Conservation (phyloP, 768 basidiomycete genomes). For the Pulveroboletus ravenelii region DNA sequence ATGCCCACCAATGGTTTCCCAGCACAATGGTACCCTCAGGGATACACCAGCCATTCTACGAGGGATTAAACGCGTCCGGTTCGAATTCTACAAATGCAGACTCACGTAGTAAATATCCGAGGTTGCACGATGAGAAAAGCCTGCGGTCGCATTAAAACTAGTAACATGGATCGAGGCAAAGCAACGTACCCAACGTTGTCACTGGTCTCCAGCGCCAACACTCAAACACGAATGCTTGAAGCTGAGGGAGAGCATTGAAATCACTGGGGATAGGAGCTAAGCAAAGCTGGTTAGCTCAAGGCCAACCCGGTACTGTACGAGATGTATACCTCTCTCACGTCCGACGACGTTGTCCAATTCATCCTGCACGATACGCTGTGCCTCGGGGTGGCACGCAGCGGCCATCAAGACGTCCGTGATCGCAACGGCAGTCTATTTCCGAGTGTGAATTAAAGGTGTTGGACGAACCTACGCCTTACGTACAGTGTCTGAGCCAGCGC, state of each 20-base stretch:
- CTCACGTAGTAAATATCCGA: slow-evolving; percentile 60
- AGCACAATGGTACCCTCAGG: slow-evolving; percentile 35
- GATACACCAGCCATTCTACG: slow-evolving; percentile 33
- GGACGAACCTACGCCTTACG: not conserved
- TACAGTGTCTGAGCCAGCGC: slow-evolving; percentile 60
- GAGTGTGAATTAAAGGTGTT: not conserved
- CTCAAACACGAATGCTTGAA: slow-evolving; percentile 40
- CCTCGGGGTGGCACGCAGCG: slow-evolving; percentile 49
- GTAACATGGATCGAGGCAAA: not conserved
- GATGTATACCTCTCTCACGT: slow-evolving; percentile 28
- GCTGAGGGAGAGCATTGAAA: slow-evolving; percentile 31
- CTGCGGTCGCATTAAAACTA: slow-evolving; percentile 20
- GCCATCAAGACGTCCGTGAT: slow-evolving; percentile 56
- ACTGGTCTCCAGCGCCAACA: slow-evolving; percentile 41
- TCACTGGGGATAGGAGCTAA: slow-evolving; percentile 42
- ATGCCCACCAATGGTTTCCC: slow-evolving; percentile 33
- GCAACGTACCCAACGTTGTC: slow-evolving; percentile 26
- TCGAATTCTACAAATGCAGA: not conserved
- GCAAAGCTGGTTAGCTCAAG: not conserved
- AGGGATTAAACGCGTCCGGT: slow-evolving; percentile 1
- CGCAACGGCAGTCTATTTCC: slow-evolving; percentile 45
- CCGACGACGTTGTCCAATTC: slow-evolving; percentile 54
- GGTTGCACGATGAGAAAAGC: slow-evolving; percentile 61
- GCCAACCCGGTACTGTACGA: not conserved
- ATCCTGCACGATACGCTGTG: slow-evolving; percentile 47